These are phyloP conservation scores for Gillenia trifoliata DNA, from an alignment of 306 rosid species.

Conservation along the genomic window DNA sequence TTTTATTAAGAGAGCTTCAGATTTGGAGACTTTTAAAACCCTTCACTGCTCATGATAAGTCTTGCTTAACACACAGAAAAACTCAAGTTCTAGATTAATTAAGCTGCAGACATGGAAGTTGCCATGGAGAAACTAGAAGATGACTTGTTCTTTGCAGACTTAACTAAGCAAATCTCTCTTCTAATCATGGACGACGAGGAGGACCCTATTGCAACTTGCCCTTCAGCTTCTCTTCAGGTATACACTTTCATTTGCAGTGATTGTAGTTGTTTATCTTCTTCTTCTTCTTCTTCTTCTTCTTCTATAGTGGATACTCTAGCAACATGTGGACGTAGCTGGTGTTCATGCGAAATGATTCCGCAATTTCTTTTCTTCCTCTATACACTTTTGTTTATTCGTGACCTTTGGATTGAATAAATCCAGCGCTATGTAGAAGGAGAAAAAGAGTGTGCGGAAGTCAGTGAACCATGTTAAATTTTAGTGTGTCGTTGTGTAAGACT, in stretches of 20 bases:
- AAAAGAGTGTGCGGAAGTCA: neutral
- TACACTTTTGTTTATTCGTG: too few species aligned
- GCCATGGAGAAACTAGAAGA: slow-evolving; percentile 51
- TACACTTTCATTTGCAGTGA: neutral
- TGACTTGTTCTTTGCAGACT: slow-evolving; percentile 71
- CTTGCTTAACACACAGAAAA: neutral
- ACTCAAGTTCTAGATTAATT: slow-evolving; percentile 1
- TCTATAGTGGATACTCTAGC: neutral
- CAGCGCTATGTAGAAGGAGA: neutral
- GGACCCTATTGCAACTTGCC: slow-evolving; percentile 32
- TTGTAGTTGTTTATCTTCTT: neutral
- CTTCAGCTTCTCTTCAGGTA: slow-evolving; percentile 55
- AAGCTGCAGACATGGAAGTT: slow-evolving; percentile 38
- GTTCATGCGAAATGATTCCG: neutral
- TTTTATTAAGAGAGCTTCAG: slow-evolving; percentile 4
- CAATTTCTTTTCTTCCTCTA: neutral
- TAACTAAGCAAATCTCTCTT: slow-evolving; percentile 73
- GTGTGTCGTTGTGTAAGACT: neutral
- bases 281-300: neutral
- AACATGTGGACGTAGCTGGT: neutral
- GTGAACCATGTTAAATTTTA: neutral
- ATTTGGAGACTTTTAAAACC: neutral
- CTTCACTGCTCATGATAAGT: neutral
- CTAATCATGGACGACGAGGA: slow-evolving; percentile 86
- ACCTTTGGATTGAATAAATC: neutral